Base-by-base conservation (phyloP, 1,284 basidiomycete species). In the Ceratobasidium sp. region DNA sequence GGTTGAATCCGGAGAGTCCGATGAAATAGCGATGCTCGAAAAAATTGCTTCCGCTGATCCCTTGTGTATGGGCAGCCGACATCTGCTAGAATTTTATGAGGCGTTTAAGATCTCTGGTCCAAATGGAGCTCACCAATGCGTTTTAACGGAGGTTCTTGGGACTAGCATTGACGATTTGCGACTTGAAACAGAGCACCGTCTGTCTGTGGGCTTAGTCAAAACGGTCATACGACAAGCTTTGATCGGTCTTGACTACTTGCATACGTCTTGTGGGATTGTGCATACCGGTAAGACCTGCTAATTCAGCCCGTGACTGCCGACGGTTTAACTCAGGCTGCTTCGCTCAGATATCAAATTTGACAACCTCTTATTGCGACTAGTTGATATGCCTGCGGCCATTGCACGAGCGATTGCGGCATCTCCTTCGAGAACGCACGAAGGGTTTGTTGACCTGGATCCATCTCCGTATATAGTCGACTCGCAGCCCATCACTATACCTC, bases 171-270 rank as follows among this genome's bases (percentile, higher is more conserved):
- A 46, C 13, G 38, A 46, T 9, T 20, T 64, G 17, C 42, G 33
- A 23, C 17, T 6, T n/a, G 15, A n/a, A 57, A 23, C n/a, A 10
- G 64, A 77, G n/a, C 54, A 64, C 20, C 97, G 97, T 80, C 96
- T 99, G 0, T 97, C 98, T 3, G 94, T 96, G 87, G 92, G 89
- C 79, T 89, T 99, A 81, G 96, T 98, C 81, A 94, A 94, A 83
- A 97, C 98, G 85, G 98, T 99, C 82, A 95, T 96, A 52, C 98
- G 98, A 84, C 97, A 99, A 85, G 93, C 99, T 54, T 87, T 99
- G 2, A 90, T 98, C 26, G 97, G 97, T 15, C 88, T 99, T 33
- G 97, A 99, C 84, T 99, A 99, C 87, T 96, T 99, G 90, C 97
- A 99, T 83, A 90, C 94, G 57, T 96, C 95, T 85, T 99, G 98